Conservation (phyloP, 83 land plant genomes). For the Picea abies region DNA sequence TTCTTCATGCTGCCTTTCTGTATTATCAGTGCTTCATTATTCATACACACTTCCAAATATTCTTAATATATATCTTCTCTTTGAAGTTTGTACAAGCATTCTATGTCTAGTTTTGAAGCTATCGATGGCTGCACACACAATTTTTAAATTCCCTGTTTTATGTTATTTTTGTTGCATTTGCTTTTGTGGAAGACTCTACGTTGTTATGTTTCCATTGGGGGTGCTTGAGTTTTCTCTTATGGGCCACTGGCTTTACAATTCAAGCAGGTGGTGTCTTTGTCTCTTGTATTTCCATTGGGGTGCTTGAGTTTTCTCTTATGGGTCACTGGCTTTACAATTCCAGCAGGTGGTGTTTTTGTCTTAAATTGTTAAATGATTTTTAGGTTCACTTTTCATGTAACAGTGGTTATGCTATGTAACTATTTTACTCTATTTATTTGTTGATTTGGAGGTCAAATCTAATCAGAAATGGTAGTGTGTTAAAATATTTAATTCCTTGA, state of each 20-base stretch:
- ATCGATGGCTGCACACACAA: too few species aligned
- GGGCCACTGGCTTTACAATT: background rate
- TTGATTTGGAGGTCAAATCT: background rate
- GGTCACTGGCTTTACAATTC: background rate
- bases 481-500: slow-evolving; percentile 29
- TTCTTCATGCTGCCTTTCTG: too few species aligned
- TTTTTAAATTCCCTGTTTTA: too few species aligned
- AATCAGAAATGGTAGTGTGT: background rate
- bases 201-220: background rate
- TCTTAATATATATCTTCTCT: too few species aligned
- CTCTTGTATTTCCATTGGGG: background rate
- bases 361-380: background rate
- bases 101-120: too few species aligned
- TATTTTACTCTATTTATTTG: background rate
- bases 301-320: background rate
- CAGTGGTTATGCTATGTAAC: too few species aligned
- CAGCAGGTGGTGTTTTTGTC: background rate
- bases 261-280: background rate
- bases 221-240: background rate
- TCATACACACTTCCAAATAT: too few species aligned
- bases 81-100: too few species aligned
- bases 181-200: too few species aligned
- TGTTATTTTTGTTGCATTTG: too few species aligned
- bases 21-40: too few species aligned
- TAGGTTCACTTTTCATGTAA: too few species aligned